These are phyloP conservation scores for Endogone sp. DNA, from an alignment of 192 early-diverging fungal species.

Conservation along the genomic window DNA sequence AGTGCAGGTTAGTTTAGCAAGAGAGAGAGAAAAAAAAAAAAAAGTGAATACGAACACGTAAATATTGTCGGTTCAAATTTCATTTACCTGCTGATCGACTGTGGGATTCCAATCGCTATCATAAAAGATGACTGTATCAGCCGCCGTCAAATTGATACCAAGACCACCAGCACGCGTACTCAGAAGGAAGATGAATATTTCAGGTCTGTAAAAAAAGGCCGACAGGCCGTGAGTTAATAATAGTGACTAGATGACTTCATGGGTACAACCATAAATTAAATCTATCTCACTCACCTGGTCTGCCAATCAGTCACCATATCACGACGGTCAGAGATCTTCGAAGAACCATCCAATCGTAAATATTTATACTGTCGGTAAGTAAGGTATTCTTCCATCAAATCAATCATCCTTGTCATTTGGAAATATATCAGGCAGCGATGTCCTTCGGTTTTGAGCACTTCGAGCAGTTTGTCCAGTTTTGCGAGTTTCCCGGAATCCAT, in stretches of 20 bases:
- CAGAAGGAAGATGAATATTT: constrained; percentile 83
- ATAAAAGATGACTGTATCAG: constrained; percentile 86
- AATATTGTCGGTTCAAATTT: background rate
- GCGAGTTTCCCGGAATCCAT: constrained; percentile 78
- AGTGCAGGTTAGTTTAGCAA: no score
- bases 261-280: background rate
- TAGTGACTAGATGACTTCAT: background rate
- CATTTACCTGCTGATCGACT: constrained; percentile 71
- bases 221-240: background rate
- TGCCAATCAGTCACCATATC: constrained; percentile 95
- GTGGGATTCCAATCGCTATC: constrained; percentile 91
- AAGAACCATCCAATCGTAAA: constrained; percentile 84
- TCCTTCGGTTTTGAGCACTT: constrained; percentile 68
- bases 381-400: constrained; percentile 85
- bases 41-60: background rate
- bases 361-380: constrained; percentile 84
- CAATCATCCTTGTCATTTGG: constrained; percentile 90
- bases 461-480: constrained; percentile 64
- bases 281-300: constrained; percentile 40
- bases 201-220: constrained; percentile 42
- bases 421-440: constrained; percentile 83
- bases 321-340: constrained; percentile 80
- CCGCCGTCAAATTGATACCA: constrained; percentile 88
- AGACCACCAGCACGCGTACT: constrained; percentile 84
- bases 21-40: constrained; percentile 1